Base-by-base conservation (phyloP, 2,329 filamentous ascomycete species). In the Talaromyces sp. region DNA sequence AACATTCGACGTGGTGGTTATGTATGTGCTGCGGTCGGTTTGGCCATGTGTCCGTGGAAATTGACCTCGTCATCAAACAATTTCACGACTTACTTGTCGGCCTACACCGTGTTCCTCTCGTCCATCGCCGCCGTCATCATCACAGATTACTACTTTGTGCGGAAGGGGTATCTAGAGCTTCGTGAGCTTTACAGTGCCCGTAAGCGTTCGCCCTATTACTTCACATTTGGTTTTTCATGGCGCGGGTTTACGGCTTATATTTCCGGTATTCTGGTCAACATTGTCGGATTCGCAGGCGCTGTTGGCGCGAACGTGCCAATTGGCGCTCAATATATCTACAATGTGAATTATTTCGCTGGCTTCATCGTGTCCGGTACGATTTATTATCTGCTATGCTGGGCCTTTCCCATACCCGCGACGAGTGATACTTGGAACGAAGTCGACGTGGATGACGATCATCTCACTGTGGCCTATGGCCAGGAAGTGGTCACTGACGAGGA, bases 41-140 rank as follows among this genome's bases (percentile, higher is more conserved):
- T 97, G 13, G 90, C 88, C 68, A 96, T 97, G 86, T 95, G 91
- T 75, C 93, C 93, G 71, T 81, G 79, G 86, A 90, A 91, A 66
- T 85, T 97, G 0, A 85, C 96, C 9, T 87, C 85, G 1, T 82
- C 82, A 52, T 86, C 87, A 52, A 96, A 94, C 81, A 88, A 89
- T 78, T 97, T 97, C 81, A 95, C 91, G 0, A 96, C 91, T 3
- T 97, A 97, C 74, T 87, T 97, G 0, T 95, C 91, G 0, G 90
- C 93, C 1, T 97, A 97, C 81, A 93, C 90, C 3, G 92, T 97
- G 64, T 97, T 97, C 79, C 85, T 97, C n/a, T 93, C 90, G 66
- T 92, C 90, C 50, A 96, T 97, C 68, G 93, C 92, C 0, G 93
- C 93, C n/a, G 92, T 96, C 68, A 95, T 97, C 80, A 83, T 93